Evolutionary conservation across 139 green algal species (phyloP).

Genomic region (Zygnema cylindricum): DNA sequence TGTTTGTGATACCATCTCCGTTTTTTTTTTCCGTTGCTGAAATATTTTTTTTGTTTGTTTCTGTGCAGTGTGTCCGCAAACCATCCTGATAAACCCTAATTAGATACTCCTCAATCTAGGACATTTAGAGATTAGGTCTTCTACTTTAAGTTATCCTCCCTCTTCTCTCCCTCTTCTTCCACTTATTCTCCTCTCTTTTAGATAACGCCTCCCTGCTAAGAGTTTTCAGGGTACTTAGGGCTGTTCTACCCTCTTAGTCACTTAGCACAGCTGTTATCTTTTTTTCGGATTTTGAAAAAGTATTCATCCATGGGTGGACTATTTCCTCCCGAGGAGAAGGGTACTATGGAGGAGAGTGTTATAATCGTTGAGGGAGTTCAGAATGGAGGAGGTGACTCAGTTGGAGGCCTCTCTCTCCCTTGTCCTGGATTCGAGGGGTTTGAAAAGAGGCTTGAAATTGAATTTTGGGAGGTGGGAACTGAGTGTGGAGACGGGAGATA

Average conservation of each 20-base stretch:
- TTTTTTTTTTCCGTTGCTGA: slow-evolving; percentile 2
- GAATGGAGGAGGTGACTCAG: neutral
- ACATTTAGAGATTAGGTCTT: too few species aligned
- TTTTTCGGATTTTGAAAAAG: too few species aligned
- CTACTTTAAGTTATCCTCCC: neutral
- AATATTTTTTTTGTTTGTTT: slow-evolving; percentile 9
- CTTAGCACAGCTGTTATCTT: too few species aligned
- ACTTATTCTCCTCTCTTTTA: too few species aligned
- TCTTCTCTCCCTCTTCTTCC: neutral
- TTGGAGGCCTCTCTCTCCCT: slow-evolving; percentile 23
- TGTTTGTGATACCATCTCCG: neutral
- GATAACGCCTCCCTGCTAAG: too few species aligned
- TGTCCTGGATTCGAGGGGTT: slow-evolving; percentile 61
- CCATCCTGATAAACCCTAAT: slow-evolving; percentile 55
- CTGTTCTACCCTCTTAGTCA: too few species aligned
- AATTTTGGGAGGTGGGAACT: slow-evolving; percentile 20
- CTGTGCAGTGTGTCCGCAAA: slow-evolving; percentile 52
- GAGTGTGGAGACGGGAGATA: neutral
- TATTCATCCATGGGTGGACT: neutral
- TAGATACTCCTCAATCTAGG: too few species aligned
- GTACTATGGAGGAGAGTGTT: neutral
- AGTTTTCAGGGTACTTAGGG: too few species aligned
- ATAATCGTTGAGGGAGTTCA: too few species aligned
- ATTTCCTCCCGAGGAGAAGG: neutral
- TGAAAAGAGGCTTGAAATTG: slow-evolving; percentile 61